Evolutionary conservation across 306 rosid genomes (phyloP).

Genomic region (Prunus dulcis): DNA sequence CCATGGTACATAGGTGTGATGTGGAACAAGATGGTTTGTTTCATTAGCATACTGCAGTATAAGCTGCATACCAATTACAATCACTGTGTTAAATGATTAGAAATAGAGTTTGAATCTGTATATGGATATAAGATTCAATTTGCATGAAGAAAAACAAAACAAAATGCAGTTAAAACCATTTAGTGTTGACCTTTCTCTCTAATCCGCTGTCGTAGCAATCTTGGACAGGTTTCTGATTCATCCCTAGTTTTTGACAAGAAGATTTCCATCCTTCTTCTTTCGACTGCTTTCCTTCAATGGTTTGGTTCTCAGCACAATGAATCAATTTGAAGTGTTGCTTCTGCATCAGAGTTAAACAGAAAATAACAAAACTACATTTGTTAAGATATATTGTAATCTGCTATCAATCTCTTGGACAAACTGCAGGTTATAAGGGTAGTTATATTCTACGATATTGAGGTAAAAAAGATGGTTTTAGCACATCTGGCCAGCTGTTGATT

Average conservation of each 20-base stretch:
- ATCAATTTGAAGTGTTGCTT: conserved; percentile 52
- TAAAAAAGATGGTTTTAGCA: conserved; percentile 33
- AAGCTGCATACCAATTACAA: conserved; percentile 32
- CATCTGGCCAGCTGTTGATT: conserved; percentile 53
- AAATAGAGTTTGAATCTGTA: neutral
- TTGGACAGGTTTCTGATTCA: neutral
- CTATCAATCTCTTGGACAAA: neutral
- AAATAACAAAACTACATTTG: neutral
- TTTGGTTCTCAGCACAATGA: conserved; percentile 56
- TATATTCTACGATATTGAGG: neutral
- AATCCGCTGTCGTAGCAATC: conserved; percentile 67
- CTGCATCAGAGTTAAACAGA: conserved; percentile 32
- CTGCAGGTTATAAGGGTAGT: neutral
- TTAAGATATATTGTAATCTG: neutral
- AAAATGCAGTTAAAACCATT: neutral
- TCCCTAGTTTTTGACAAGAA: neutral
- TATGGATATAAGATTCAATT: neutral
- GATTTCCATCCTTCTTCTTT: neutral
- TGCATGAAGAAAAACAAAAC: neutral
- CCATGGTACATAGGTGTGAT: conserved; percentile 48
- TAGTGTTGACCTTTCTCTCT: conserved; percentile 45
- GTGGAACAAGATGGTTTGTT: conserved; percentile 32
- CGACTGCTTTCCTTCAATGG: conserved; percentile 29
- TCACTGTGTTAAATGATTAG: neutral
- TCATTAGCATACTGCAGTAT: conserved; percentile 30